Base-by-base conservation (phyloP, 1,284 basidiomycete genomes). In the Fomitopsis betulina region DNA sequence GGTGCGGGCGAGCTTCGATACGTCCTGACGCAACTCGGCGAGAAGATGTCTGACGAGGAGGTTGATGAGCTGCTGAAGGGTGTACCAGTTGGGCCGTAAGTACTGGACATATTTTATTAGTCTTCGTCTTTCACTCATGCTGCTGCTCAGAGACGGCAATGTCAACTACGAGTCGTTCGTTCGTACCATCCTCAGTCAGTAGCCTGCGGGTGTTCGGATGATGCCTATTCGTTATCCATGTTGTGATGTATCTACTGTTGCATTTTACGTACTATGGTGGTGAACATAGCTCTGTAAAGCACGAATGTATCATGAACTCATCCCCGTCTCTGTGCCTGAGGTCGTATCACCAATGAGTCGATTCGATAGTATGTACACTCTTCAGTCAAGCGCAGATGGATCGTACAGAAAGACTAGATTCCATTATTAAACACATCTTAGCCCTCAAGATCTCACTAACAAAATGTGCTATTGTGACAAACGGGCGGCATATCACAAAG, bases 61-160 rank as follows among this genome's bases (percentile, higher is more conserved):
- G 96, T 98, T 21, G 96, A 99, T 72, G 97, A 99, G 76, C 79
- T 99, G 65, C 81, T 99, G 68, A 98, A 98, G 77, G 95, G 95
- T 50, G 91, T 94, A 17, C 91, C 93, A 74, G 84, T 96, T 61
- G 91, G 91, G 70, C 75, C 84, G 92, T 94, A 65, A 75, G 89
- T 84, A 3, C 35, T 50, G 17, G 42, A n/a, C 35, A 45, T 39
- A 6, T 55, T 13, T 54, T 43, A 15, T 32, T 54, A 15, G n/a
- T 23, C 37, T 42, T 10, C 23, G 50, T 38, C 35, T 5, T 63
- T 42, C 60, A 23, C 49, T 56, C 12, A 49, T 49, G 27, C 45
- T 49, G 27, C 38, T 13, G 10, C 37, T n/a, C 39, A 97, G 95
- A 49, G 96, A 98, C 71, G 96, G 96, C 30, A 97, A 96, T 70